A percentile compares a stretch with the other conserved stretches of the same genome.
These are phyloP conservation scores for Arthrobotrys sphaeroides DNA, from an alignment of 2,329 filamentous ascomycete species.

Conservation along the genomic window DNA sequence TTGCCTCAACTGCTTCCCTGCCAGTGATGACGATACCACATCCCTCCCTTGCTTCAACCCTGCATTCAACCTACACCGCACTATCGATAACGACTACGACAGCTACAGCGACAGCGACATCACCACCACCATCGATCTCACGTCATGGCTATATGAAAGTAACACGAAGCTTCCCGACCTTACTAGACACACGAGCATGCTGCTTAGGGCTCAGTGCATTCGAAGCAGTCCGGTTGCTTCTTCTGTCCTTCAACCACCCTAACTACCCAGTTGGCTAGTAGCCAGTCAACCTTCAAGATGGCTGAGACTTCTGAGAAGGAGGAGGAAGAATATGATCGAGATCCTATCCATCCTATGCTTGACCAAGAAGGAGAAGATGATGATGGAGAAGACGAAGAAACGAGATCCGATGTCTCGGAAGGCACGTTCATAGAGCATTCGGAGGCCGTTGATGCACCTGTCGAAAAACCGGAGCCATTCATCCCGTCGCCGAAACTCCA, in stretches of 20 bases:
- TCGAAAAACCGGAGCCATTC: conserved; percentile 26
- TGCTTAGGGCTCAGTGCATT: neutral
- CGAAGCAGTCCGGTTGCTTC: neutral
- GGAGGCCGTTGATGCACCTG: conserved; percentile 3
- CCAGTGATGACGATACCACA: conserved; percentile 17
- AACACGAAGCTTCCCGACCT: neutral
- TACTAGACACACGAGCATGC: conserved; percentile 1
- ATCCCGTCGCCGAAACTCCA: conserved; percentile 39
- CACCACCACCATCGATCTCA: neutral
- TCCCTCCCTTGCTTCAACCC: neutral
- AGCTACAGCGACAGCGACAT: neutral
- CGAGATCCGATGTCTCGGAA: conserved; percentile 37
- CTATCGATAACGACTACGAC: conserved; percentile 1
- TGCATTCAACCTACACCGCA: neutral
- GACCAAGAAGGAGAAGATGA: too few relatives aligned
- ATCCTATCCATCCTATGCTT: neutral
- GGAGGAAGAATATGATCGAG: conserved; percentile 10
- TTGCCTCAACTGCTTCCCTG: conserved; percentile 21
- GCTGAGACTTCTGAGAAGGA: conserved; percentile 25
- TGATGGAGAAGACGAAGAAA: conserved; percentile 30
- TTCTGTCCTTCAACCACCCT: conserved; percentile 8
- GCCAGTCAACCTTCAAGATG: conserved; percentile 14
- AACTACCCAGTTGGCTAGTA: neutral
- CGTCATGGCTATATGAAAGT: conserved; percentile 1
- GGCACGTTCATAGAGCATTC: conserved; percentile 43